Base-by-base conservation (phyloP, 116 monocot genomes). In the Cymodocea nodosa region DNA sequence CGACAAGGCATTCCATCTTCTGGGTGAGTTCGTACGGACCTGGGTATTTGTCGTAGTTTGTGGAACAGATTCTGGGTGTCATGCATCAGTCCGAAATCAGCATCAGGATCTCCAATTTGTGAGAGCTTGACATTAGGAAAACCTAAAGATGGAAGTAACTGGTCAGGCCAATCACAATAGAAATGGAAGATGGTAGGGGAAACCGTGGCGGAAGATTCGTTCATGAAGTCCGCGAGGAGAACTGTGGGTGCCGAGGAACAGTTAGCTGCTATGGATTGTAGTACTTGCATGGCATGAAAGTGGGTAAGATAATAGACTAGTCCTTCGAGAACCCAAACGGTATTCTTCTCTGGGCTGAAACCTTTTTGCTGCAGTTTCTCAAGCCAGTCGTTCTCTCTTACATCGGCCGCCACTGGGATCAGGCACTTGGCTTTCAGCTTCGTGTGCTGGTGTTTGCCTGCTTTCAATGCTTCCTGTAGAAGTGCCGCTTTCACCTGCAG, bases 321-420 rank as follows among this genome's bases (percentile, higher is more conserved):
- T 50, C 89, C 94, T 94, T 94, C 94, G 0, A 94, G 84, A 17
- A 94, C 59, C 93, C 93, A 94, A n/a, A 94, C 75, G 1, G 94
- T 86, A 57, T 75, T 84, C 56, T 62, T 87, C 36, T 77, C 63
- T 19, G 81, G 89, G 35, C 51, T 63, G 57, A 81, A 94, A 2
- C 94, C 90, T 11, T 59, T 63, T 53, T 50, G 65, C 48, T 73
- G 70, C 20, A 89, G 80, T 74, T 83, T 84, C 48, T 86, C 80
- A 9, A 81, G 36, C 94, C 94, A 94, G 66, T 84, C 78, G 10
- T 30, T 51, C 18, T 93, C 83, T 19, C 71, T 73, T 10, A 94
- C 73, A 59, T 94, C 87, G 2, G 90, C 87, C 11, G 87, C 74
- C 8, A 94, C 87, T 63, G 79, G 76, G 19, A 71, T 61, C 66